Percentiles rank a stretch among this genome's conserved stretches.
Conservation (phyloP, 2,329 filamentous ascomycete species). For the Neonectria coccinea region DNA sequence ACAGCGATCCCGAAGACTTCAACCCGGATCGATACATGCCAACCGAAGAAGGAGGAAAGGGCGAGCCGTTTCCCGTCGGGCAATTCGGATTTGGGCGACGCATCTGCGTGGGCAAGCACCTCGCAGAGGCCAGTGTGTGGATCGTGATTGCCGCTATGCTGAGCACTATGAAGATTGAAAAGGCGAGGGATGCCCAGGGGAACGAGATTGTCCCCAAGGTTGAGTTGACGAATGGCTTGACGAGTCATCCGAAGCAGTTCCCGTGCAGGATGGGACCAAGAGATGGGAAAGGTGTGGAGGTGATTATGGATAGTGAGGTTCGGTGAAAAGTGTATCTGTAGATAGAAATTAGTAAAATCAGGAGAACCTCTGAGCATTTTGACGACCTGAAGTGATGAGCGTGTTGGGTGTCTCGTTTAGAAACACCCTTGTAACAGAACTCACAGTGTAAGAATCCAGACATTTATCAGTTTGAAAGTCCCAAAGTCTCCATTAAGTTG, state of each 20-base stretch:
- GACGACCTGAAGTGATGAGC: not conserved
- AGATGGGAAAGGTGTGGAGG: constrained; percentile 13
- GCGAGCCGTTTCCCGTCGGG: constrained; percentile 21
- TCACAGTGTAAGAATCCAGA: no score
- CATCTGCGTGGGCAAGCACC: constrained; percentile 19
- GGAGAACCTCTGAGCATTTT: not conserved
- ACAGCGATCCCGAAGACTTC: constrained; percentile 16
- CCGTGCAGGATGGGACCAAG: constrained; percentile 19
- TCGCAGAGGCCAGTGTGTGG: constrained; percentile 22
- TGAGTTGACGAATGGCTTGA: constrained; percentile 23
- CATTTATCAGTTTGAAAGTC: no score
- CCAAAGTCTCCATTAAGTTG: no score
- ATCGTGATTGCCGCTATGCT: constrained; percentile 24
- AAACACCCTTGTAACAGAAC: no score
- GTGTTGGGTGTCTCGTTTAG: no score
- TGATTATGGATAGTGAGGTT: constrained; percentile 11
- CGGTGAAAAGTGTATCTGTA: not conserved
- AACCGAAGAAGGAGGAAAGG: constrained; percentile 16
- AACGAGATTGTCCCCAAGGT: constrained; percentile 22
- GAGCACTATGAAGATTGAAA: constrained; percentile 26
- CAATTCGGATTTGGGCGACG: constrained; percentile 29
- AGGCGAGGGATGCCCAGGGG: constrained; percentile 10
- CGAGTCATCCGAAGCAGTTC: constrained; percentile 23
- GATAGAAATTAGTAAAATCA: not conserved
- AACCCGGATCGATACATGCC: constrained; percentile 25